Evolutionary conservation across 2,329 filamentous ascomycete genomes (phyloP).

Genomic region (Dryadomyces quercus-mongolicae): DNA sequence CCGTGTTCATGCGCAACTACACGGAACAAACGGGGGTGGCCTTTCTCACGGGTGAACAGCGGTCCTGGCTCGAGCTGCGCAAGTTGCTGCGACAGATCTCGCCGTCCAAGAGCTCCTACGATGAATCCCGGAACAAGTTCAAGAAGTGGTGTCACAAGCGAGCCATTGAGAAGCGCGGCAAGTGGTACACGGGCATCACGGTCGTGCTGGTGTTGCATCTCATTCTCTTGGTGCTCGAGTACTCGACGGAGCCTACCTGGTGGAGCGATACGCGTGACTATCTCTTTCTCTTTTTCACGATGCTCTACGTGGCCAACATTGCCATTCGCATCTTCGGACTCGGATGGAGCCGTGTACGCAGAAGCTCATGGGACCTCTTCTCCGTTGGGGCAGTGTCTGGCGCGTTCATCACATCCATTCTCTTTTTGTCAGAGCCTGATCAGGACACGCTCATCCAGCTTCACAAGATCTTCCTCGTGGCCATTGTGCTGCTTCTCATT

Average conservation of each 20-base stretch:
- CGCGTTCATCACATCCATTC: conserved; percentile 68
- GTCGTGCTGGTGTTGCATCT: conserved; percentile 70
- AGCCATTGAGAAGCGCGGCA: conserved; percentile 85
- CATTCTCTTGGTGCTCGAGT: conserved; percentile 73
- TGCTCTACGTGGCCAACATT: conserved; percentile 76
- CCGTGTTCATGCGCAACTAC: conserved; percentile 99
- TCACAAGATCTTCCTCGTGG: conserved; percentile 89
- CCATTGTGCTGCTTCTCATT: conserved; percentile 80
- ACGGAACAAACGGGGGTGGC: conserved; percentile 97
- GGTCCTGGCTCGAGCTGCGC: conserved; percentile 89
- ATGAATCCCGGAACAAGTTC: conserved; percentile 64
- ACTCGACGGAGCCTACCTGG: conserved; percentile 56
- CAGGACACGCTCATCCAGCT: conserved; percentile 61
- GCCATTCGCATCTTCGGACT: conserved; percentile 75
- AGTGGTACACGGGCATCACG: conserved; percentile 80
- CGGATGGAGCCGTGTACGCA: conserved; percentile 82
- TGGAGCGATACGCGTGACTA: conserved; percentile 64
- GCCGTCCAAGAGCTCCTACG: conserved; percentile 82
- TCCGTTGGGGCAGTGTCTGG: conserved; percentile 70
- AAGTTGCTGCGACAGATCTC: conserved; percentile 89
- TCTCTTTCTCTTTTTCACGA: conserved; percentile 68
- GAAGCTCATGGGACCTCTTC: conserved; percentile 92
- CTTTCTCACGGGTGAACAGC: conserved; percentile 87
- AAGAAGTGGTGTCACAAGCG: conserved; percentile 91
- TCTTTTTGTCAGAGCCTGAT: conserved; percentile 52